phyloP scores from a whole-genome alignment of 768 basidiomycete genomes.

The Steccherinum ochraceum region DNA sequence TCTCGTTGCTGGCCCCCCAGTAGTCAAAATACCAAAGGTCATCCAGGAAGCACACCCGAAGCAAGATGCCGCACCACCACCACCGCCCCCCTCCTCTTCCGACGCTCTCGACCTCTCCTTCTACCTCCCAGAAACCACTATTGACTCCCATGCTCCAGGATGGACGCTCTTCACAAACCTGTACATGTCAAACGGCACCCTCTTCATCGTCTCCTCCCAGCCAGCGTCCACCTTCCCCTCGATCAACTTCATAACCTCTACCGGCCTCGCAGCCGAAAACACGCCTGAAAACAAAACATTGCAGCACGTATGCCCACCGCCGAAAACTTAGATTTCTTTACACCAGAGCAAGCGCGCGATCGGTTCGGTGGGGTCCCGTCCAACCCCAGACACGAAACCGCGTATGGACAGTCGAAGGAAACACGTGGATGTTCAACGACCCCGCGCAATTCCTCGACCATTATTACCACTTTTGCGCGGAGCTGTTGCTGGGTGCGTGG shows the following conservation, averaged over 20 bases:
- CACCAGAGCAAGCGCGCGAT: conserved; percentile 48
- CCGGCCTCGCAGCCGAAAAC: conserved; percentile 49
- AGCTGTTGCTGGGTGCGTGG: conserved; percentile 72
- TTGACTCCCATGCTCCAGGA: conserved; percentile 66
- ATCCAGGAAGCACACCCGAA: not conserved
- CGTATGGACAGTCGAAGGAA: conserved; percentile 64
- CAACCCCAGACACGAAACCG: conserved; percentile 32
- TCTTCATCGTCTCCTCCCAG: conserved; percentile 57
- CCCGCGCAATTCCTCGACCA: conserved; percentile 75
- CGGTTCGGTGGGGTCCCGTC: conserved; percentile 56
- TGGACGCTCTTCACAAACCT: conserved; percentile 83
- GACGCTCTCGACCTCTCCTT: conserved; percentile 12
- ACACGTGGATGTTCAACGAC: conserved; percentile 68
- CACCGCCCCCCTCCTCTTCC: conserved; percentile 1
- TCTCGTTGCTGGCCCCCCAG: conserved; percentile 3
- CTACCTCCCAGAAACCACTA: conserved; percentile 43
- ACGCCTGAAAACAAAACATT: conserved; percentile 64
- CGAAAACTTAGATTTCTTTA: conserved; percentile 56
- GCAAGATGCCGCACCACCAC: not conserved
- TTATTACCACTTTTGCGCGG: conserved; percentile 85
- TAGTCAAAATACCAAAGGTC: conserved; percentile 1
- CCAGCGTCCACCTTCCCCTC: conserved; percentile 38
- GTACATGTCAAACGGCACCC: conserved; percentile 80
- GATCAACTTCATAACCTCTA: conserved; percentile 56
- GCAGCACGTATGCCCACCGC: conserved; percentile 60